Conservation (phyloP, 345 rosid genomes). For the Pistacia integerrima region DNA sequence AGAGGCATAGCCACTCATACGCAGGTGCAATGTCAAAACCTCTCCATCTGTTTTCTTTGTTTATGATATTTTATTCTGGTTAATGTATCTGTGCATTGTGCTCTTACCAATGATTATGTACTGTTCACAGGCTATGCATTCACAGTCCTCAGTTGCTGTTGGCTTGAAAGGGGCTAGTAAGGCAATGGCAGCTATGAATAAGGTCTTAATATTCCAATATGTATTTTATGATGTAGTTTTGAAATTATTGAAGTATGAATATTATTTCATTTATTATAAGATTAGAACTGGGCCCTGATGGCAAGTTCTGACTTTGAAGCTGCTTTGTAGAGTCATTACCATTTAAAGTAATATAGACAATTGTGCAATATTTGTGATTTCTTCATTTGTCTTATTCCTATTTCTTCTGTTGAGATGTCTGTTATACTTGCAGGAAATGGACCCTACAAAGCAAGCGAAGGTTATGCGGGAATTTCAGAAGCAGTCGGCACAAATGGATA, state of each 20-base stretch:
- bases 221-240: not conserved
- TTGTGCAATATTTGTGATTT: conserved; percentile 6
- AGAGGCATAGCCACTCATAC: conserved; percentile 99
- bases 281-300: conserved; percentile 3
- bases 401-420: conserved; percentile 4
- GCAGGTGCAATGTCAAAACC: conserved; percentile 47
- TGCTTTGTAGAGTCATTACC: conserved; percentile 3
- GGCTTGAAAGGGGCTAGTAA: conserved; percentile 93
- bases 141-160: conserved; percentile 87
- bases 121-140: conserved; percentile 79
- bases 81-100: conserved; percentile 3
- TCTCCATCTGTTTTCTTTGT: not conserved
- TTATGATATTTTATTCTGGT: not conserved
- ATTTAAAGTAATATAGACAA: not conserved
- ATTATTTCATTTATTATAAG: not conserved
- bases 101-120: conserved; percentile 22
- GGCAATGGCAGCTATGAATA: conserved; percentile 88
- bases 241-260: not conserved
- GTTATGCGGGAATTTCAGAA: conserved; percentile 81
- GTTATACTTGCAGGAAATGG: conserved; percentile 76
- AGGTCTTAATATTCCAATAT: conserved; percentile 43
- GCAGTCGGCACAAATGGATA: conserved; percentile 96
- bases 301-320: conserved; percentile 6
- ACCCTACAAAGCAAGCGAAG: conserved; percentile 83
- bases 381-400: not conserved